phyloP scores from a whole-genome alignment of 2,329 filamentous ascomycete species.

The Alternaria postmessia region DNA sequence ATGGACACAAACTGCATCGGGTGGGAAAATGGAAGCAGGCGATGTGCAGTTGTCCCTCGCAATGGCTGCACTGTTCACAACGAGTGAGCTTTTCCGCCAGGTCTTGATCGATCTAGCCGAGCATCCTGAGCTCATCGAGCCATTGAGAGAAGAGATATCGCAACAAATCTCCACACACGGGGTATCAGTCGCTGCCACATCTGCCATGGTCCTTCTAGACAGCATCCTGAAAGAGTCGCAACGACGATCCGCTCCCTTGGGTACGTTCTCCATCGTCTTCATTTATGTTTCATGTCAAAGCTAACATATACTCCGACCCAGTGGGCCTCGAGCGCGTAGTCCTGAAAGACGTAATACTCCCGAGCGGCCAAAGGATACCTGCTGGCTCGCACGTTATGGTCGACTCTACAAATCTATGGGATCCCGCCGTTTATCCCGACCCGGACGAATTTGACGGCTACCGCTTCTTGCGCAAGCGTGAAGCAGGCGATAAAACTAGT shows the following conservation, averaged over 20 bases:
- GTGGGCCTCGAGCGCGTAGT: no score
- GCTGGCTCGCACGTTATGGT: no score
- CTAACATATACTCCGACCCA: no score
- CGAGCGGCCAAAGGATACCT: no score
- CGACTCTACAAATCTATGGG: no score
- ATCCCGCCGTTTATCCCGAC: no score
- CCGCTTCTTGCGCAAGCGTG: background rate
- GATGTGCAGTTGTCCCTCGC: slow-evolving; percentile 3
- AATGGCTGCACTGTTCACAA: background rate
- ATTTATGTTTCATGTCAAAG: background rate
- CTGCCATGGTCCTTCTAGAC: slow-evolving; percentile 4
- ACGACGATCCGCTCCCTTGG: background rate
- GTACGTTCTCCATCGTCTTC: background rate
- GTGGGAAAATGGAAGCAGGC: background rate
- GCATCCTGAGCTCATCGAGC: background rate
- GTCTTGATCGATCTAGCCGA: slow-evolving; percentile 4
- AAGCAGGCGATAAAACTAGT: background rate
- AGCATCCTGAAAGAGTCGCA: slow-evolving; percentile 7
- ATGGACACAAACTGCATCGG: background rate
- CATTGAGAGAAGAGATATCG: no score
- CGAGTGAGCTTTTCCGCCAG: slow-evolving; percentile 3
- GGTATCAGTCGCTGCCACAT: background rate
- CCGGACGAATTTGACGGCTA: background rate
- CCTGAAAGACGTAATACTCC: no score
- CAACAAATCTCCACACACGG: no score